Conservation (phyloP, 108 stramenopile genomes). For the Fragilaria crotonensis region DNA sequence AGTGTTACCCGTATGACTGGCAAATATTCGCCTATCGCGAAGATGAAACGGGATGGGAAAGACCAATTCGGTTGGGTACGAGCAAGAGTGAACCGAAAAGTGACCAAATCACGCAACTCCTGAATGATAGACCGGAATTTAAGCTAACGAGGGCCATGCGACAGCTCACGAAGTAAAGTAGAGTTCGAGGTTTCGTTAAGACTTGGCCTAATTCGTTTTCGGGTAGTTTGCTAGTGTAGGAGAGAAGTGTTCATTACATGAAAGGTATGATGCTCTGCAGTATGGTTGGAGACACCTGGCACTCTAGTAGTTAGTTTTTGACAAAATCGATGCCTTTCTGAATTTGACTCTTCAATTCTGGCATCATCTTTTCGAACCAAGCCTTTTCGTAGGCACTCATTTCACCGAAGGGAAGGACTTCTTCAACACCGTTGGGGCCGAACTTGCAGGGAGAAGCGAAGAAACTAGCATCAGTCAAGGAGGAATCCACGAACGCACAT, state of each 20-base stretch:
- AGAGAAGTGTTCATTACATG: too few species aligned
- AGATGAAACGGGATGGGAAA: constrained; percentile 28
- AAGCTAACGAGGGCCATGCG: constrained; percentile 73
- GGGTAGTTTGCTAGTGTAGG: too few species aligned
- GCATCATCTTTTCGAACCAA: constrained; percentile 95
- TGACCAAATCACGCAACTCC: constrained; percentile 43
- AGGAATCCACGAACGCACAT: constrained; percentile 93
- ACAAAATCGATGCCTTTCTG: constrained; percentile 96
- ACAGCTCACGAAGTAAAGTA: constrained; percentile 43
- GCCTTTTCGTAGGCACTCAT: constrained; percentile 89
- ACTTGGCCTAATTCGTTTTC: too few species aligned
- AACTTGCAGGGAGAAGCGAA: constrained; percentile 95
- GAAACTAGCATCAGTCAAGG: constrained; percentile 88
- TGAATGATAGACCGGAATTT: constrained; percentile 64
- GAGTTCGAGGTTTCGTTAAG: too few species aligned
- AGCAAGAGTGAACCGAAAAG: constrained; percentile 56
- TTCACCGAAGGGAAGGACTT: constrained; percentile 80
- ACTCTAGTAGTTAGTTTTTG: constrained; percentile 39
- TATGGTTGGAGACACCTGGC: too few species aligned
- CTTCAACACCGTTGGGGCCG: constrained; percentile 91
- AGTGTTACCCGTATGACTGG: constrained; percentile 85
- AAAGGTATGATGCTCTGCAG: too few species aligned
- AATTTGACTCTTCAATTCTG: constrained; percentile 92
- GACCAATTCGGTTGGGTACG: constrained; percentile 59
- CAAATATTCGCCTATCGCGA: constrained; percentile 77